phyloP scores from a whole-genome alignment of 1,284 basidiomycete species.

The Ustilago nuda region DNA sequence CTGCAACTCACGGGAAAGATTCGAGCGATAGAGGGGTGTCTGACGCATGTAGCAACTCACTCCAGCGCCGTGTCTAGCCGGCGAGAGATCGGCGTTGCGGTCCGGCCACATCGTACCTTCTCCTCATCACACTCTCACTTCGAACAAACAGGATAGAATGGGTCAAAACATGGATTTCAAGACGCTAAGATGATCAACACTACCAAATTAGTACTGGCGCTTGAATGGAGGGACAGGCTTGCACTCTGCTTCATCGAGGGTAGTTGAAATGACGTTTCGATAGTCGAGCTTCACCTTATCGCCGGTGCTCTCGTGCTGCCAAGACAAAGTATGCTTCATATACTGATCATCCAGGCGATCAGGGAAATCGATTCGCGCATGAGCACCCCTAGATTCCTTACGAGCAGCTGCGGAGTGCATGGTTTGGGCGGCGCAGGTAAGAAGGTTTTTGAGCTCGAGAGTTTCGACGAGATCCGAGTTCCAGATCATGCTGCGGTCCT shows the following conservation, averaged over 20 bases:
- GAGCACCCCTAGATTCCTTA: conserved; percentile 96
- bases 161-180: conserved; percentile 1
- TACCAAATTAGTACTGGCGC: conserved; percentile 55
- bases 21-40: not conserved
- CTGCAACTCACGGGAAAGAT: not conserved
- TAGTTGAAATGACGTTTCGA: conserved; percentile 83
- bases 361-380: conserved; percentile 95
- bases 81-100: too few relatives aligned
- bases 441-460: conserved; percentile 93
- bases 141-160: not conserved
- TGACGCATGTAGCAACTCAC: not conserved
- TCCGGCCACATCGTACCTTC: not conserved
- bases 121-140: not conserved
- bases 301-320: conserved; percentile 53
- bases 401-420: conserved; percentile 94
- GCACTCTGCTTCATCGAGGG: conserved; percentile 96
- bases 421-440: conserved; percentile 95
- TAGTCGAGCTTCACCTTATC: conserved; percentile 92
- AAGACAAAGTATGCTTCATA: conserved; percentile 65
- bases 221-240: conserved; percentile 71
- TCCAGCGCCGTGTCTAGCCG: not conserved
- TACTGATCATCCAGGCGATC: conserved; percentile 79
- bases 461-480: conserved; percentile 88
- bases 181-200: not conserved
- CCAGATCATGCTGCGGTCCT: conserved; percentile 99